Conservation (phyloP, 78 protist species). For the Dictyostelium brefeldianum region DNA sequence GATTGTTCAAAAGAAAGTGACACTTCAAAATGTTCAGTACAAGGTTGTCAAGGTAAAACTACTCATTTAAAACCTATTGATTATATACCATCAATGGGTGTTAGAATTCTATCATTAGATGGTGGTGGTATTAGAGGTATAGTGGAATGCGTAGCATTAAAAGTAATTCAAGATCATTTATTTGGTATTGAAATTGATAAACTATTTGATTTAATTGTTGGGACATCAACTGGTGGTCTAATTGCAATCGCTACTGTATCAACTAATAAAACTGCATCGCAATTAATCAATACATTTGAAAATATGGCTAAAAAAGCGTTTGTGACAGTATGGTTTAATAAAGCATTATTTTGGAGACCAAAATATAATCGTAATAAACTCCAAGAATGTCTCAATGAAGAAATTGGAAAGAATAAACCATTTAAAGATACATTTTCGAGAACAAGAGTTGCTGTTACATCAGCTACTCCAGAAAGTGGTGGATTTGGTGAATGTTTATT, state of each 20-base stretch:
- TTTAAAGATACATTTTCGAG: neutral
- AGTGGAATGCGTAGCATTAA: neutral
- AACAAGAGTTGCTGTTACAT: neutral
- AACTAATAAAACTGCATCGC: neutral
- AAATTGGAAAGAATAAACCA: neutral
- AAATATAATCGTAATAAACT: neutral
- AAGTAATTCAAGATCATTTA: neutral
- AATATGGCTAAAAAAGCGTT: neutral
- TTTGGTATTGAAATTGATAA: neutral
- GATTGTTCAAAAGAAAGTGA: neutral
- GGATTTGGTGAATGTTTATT: neutral
- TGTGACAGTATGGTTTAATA: neutral
- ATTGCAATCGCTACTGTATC: neutral
- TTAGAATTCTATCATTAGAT: constrained; percentile 37
- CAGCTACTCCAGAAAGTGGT: neutral
- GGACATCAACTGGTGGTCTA: constrained; percentile 22
- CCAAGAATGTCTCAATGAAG: neutral
- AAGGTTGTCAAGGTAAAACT: neutral
- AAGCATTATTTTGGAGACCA: neutral
- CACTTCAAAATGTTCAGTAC: neutral
- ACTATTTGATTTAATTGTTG: constrained; percentile 37
- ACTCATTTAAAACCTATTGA: neutral
- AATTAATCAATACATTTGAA: neutral
- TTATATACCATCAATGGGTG: constrained; percentile 5
- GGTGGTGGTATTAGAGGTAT: constrained; percentile 67